phyloP scores from a whole-genome alignment of 768 basidiomycete species.

The Tricholoma sp. region DNA sequence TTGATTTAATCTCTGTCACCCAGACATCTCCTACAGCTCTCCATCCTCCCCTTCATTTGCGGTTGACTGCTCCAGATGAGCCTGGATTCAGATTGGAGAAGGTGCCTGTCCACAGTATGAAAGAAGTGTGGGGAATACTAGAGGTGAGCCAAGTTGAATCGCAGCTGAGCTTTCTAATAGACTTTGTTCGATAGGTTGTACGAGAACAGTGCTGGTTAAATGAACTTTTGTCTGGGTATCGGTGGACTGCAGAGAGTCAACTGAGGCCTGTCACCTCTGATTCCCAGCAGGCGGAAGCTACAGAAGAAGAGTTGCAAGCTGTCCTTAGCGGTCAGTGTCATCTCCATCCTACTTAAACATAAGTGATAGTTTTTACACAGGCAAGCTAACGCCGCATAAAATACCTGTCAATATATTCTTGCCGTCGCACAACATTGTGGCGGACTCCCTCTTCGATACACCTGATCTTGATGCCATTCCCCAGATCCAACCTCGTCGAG shows the following conservation, averaged over 20 bases:
- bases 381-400: slow-evolving; percentile 46
- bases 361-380: slow-evolving; percentile 26
- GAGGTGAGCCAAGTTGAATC: slow-evolving; percentile 41
- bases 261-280: slow-evolving; percentile 22
- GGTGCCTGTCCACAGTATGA: slow-evolving; percentile 66
- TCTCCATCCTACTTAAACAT: not conserved
- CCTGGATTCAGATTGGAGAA: slow-evolving; percentile 71
- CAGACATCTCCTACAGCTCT: slow-evolving; percentile 61
- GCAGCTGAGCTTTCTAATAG: slow-evolving; percentile 3
- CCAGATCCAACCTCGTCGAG: slow-evolving; percentile 31
- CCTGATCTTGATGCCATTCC: slow-evolving; percentile 33
- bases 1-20: not conserved
- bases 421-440: slow-evolving; percentile 32
- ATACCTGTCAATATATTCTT: slow-evolving; percentile 75
- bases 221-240: slow-evolving; percentile 53
- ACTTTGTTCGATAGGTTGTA: slow-evolving; percentile 46
- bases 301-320: slow-evolving; percentile 56
- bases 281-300: slow-evolving; percentile 31
- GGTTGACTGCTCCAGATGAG: slow-evolving; percentile 65
- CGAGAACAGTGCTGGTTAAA: slow-evolving; percentile 85
- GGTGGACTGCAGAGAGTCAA: slow-evolving; percentile 56
- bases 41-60: slow-evolving; percentile 68
- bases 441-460: slow-evolving; percentile 41
- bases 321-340: slow-evolving; percentile 51
- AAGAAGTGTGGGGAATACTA: slow-evolving; percentile 70